phyloP scores from a whole-genome alignment of 2,329 filamentous ascomycete genomes.

The Ustilaginoidea virens region DNA sequence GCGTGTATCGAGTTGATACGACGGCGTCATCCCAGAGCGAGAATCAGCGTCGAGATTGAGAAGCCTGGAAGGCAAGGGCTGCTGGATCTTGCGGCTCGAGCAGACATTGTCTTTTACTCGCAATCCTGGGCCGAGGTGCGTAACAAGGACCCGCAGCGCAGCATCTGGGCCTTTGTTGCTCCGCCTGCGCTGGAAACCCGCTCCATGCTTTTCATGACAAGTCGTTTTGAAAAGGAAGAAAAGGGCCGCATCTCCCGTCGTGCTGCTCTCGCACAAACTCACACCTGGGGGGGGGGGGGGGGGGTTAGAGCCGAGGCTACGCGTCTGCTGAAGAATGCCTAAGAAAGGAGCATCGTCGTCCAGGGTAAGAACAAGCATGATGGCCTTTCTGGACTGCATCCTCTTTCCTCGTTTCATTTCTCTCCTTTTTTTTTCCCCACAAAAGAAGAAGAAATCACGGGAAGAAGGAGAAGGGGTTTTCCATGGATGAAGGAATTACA shows the following conservation, averaged over 20 bases:
- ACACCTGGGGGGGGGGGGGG: too few species aligned
- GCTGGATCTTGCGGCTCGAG: conserved; percentile 40
- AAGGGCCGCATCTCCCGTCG: too few species aligned
- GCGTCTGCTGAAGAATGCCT: conserved; percentile 35
- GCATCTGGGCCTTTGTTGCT: too few species aligned
- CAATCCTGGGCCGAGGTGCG: conserved; percentile 53
- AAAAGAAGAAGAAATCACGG: too few species aligned
- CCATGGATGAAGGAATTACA: too few species aligned
- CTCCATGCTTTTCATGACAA: too few species aligned
- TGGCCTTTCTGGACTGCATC: too few species aligned
- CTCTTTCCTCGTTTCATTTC: conserved; percentile 1
- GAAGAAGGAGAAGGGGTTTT: too few species aligned
- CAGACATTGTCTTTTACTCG: conserved; percentile 62
- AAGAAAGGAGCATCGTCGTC: conserved; percentile 22
- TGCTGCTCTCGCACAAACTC: too few species aligned
- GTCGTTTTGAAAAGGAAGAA: too few species aligned
- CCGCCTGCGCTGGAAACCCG: too few species aligned
- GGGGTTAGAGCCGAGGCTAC: conserved; percentile 21
- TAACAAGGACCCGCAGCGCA: too few species aligned
- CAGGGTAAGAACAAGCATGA: conserved; percentile 25
- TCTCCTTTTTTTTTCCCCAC: not conserved
- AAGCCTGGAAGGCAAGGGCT: conserved; percentile 49
- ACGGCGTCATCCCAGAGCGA: conserved; percentile 23
- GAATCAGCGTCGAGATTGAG: conserved; percentile 57
- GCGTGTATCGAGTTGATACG: conserved; percentile 43